Base-by-base conservation (phyloP, 805 yeast species). In the Kuraishia ogatae region DNA sequence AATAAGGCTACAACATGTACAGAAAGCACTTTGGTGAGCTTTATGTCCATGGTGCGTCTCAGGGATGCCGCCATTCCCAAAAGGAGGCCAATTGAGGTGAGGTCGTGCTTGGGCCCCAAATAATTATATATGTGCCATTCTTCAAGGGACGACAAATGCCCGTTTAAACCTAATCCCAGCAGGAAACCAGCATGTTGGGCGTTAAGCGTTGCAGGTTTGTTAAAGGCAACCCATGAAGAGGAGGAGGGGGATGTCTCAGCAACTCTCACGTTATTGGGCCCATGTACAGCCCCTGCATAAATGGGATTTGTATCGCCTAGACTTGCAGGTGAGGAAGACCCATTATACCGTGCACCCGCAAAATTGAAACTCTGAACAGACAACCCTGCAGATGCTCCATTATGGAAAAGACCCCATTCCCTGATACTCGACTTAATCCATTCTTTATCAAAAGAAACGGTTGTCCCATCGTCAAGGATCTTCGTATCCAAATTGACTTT, bases 51-150 rank as follows among this genome's bases (percentile, higher is more conserved):
- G 0, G 92, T 75, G 1, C 97, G 92, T 60, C 76, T 76, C 56
- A 84, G 73, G 68, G 97, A 89, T 0, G 97, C 97, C 20, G 97
- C 83, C 89, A 93, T 86, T 0, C 99, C 99, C 19, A 94, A 70
- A 39, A 94, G 71, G 50, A 94, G 73, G 0, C 97, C 98, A 39
- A 91, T 84, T 66, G 96, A 89, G 0, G 96, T 89, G 48, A 79
- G 79, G 2, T 86, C 81, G 62, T 89, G 90, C 60, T 94, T 92
- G 0, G 97, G 96, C 0, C 97, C 96, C 54, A 94, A 71, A 61
- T 90, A 91, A 64, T 93, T 92, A 67, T 90, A 94, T 29, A 93
- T 87, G 65, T 92, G 97, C 97, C 98, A 94, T 67, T 94, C 97
- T 63, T 93, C 98, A 24, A 94, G 71, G 48, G 78, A 76, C 55